phyloP scores from a whole-genome alignment of 768 basidiomycete species.

The Clitopilus passeckerianus region DNA sequence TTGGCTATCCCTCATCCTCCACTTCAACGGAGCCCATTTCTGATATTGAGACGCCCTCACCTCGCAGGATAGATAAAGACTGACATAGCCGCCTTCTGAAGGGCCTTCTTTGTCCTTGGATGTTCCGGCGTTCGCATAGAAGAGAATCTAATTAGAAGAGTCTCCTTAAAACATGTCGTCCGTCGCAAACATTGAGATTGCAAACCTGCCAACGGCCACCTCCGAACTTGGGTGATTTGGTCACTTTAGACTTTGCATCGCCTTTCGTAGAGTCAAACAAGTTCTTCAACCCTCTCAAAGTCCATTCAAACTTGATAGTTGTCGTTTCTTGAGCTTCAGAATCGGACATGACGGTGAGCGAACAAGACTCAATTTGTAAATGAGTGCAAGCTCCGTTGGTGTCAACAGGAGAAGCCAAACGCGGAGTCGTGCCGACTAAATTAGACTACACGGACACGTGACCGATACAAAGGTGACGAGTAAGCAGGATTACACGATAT shows the following conservation, averaged over 20 bases:
- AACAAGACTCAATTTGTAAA: slow-evolving; percentile 11
- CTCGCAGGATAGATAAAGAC: slow-evolving; percentile 80
- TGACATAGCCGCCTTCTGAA: slow-evolving; percentile 55
- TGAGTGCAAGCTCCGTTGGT: neutral
- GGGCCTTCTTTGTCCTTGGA: slow-evolving; percentile 47
- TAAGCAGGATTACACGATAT: neutral
- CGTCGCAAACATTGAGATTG: neutral
- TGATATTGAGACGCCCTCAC: slow-evolving; percentile 27
- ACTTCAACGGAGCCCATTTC: neutral
- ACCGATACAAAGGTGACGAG: neutral
- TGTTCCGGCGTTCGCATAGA: slow-evolving; percentile 79
- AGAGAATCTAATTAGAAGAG: slow-evolving; percentile 50
- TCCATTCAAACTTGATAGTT: slow-evolving; percentile 73
- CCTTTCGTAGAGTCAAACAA: slow-evolving; percentile 78
- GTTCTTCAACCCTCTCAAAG: slow-evolving; percentile 59
- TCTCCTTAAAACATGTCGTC: neutral
- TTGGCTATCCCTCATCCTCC: slow-evolving; percentile 51
- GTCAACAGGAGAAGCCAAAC: neutral
- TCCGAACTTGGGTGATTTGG: slow-evolving; percentile 73
- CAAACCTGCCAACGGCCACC: slow-evolving; percentile 72
- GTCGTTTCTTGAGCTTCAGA: slow-evolving; percentile 47
- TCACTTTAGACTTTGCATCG: slow-evolving; percentile 73
- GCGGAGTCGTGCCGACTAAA: too few species aligned
- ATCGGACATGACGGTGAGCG: slow-evolving; percentile 7
- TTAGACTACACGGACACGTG: neutral